Conservation (phyloP, 805 yeast species). For the Yamadazyma sp. region DNA sequence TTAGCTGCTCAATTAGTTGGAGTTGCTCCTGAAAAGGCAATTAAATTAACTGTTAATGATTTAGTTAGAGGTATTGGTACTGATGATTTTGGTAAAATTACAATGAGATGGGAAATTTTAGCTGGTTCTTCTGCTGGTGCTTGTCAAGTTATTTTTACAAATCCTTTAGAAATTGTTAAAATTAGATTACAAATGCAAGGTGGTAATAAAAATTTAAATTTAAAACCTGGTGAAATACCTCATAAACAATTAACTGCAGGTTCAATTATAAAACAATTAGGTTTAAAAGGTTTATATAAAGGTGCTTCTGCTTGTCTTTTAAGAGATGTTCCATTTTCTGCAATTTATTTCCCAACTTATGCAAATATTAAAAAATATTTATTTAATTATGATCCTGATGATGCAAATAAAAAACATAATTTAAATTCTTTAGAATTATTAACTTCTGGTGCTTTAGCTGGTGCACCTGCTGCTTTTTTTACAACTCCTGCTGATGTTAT, state of each 20-base stretch:
- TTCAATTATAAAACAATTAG: constrained; percentile 72
- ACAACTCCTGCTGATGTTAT: constrained; percentile 98
- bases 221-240: constrained; percentile 38
- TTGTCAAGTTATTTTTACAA: constrained; percentile 93
- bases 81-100: constrained; percentile 34
- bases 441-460: constrained; percentile 89
- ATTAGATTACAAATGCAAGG: constrained; percentile 95
- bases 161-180: constrained; percentile 93
- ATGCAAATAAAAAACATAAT: constrained; percentile 52
- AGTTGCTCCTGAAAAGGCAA: constrained; percentile 98
- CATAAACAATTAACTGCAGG: constrained; percentile 53
- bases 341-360: constrained; percentile 95
- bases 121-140: constrained; percentile 97
- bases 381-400: constrained; percentile 77
- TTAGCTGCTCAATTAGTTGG: constrained; percentile 92
- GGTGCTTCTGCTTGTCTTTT: constrained; percentile 89
- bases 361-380: constrained; percentile 84
- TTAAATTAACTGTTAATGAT: constrained; percentile 92
- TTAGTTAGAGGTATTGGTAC: constrained; percentile 72
- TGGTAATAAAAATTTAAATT: constrained; percentile 40
- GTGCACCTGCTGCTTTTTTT: constrained; percentile 95
- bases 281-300: constrained; percentile 81
- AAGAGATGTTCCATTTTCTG: constrained; percentile 95
- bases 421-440: constrained; percentile 83
- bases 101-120: constrained; percentile 63